Evolutionary conservation across 2,329 filamentous ascomycete genomes (phyloP), one percentile per base, ranked within the genome.

Genomic region (Trichoderma guizhouense): DNA sequence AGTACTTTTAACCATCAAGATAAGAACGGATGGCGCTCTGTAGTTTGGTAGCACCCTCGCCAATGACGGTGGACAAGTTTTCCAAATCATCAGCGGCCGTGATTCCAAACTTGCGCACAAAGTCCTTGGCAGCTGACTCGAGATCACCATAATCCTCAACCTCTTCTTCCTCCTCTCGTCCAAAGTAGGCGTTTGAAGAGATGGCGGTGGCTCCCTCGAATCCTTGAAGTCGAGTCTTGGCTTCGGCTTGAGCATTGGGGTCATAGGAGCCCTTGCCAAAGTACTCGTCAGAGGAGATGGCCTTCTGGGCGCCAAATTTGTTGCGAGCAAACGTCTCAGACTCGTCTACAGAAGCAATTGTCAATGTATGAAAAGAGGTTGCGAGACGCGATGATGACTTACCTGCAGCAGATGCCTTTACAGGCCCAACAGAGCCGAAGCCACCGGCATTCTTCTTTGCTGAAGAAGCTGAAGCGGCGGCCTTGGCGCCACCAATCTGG

Each of bases 221-320:
- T 61, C 94, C 93, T 84, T 94, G 91, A 69, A 99, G 88, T 53
- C 96, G 90, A 28, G 87, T 86, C 85, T 97, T 97, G 77, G 96
- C 95, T 84, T 98, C 95, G 66, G 90, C 86, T 79, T 96, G 92
- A 9, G 92, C 89, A 70, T 86, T 87, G 47, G 95, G 90, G 80
- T 99, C 95, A 82, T 91, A 98, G 70, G 88, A 84, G 68, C 94
- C 93, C 81, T 96, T 95, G 78, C 95, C 94, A 80, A 99, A 99
- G 87, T 97, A 99, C 81, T 99, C 96, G 81, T 99, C 96, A 0
- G 95, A 98, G 0, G 94, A 98, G 76, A 99, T 99, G 76, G 93
- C 93, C 86, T 98, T 98, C 81, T 99, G 96, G 57, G 83, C 83
- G 73, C 95, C 95, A 78, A 99, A 99, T 82, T 97, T 97, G 79